Evolutionary conservation across 352 stramenopile species (phyloP).

Genomic region (Pythium oligandrum): DNA sequence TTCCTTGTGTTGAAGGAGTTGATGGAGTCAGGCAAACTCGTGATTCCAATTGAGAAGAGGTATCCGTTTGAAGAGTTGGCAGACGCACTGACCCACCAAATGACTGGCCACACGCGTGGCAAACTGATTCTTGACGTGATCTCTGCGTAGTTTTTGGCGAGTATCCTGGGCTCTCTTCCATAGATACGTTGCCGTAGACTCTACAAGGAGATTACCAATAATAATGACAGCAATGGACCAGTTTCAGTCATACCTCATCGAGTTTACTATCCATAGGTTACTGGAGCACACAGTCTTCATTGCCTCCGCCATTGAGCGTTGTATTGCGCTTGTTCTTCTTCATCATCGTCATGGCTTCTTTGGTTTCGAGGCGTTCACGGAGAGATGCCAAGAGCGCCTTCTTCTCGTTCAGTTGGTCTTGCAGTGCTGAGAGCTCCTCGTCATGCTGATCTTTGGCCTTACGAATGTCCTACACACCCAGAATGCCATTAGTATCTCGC

Average conservation of each 20-base stretch:
- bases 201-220: too few relatives aligned
- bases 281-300: conserved; percentile 61
- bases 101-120: too few relatives aligned
- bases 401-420: conserved; percentile 45
- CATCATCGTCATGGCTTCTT: conserved; percentile 32
- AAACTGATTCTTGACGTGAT: too few relatives aligned
- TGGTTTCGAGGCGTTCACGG: conserved; percentile 47
- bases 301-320: conserved; percentile 27
- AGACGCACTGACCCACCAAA: too few relatives aligned
- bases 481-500: not conserved
- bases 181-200: too few relatives aligned
- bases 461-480: conserved; percentile 40
- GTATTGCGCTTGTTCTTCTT: conserved; percentile 30
- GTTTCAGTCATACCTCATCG: not conserved
- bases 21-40: too few relatives aligned
- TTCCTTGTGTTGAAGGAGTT: too few relatives aligned
- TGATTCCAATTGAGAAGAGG: too few relatives aligned
- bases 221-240: too few relatives aligned
- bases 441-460: conserved; percentile 56
- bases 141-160: too few relatives aligned
- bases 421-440: conserved; percentile 38
- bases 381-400: conserved; percentile 38
- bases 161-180: too few relatives aligned
- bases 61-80: too few relatives aligned
- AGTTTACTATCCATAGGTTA: conserved; percentile 13